Evolutionary conservation across 2,329 filamentous ascomycete species (phyloP), one percentile per base, ranked within the genome.

Genomic region (Colletotrichum tabaci): DNA sequence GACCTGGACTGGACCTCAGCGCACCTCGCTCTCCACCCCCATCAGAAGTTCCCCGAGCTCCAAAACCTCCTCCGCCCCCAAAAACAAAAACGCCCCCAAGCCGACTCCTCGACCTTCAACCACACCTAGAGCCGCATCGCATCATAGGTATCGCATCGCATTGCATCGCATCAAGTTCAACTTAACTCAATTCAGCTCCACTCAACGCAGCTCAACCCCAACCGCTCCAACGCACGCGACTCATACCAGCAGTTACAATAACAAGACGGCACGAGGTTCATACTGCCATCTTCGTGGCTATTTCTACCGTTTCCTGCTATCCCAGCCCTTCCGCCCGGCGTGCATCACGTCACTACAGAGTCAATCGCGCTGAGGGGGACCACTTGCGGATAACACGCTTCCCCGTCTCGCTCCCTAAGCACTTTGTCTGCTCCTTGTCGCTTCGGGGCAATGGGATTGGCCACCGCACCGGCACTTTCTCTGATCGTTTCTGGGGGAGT

Each of bases 381-480:
- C 35, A 61, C 12, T 44, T 16, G 44, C 44, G 44, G 44, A 46
- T 38, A 61, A 21, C 5, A 56, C 18, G 52, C 30, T 18, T 38
- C 30, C 44, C 49, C 50, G 26, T 53, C 26, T 35, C 49, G 21
- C 26, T 4, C 26, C 49, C 53, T 35, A 56, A 35, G 35, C 53
- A 56, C 35, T 56, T 5, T 42, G 42, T 44, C 9, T 38, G 16
- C 5, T 9, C 30, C 30, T 30, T 30, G 21, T 30, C 26, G 47
- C 57, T 68, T 70, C 61, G 69, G 52, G 71, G 72, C 72, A 71
- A 74, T 74, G 72, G 72, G 72, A 70, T 64, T 74, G 66, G 70
- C 61, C 53, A 65, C 66, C 49, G 46, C 61, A 66, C 58, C 61
- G 58, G 61, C 55, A 72, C 40, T 66, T 55, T 62, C 57, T 62